Evolutionary conservation across 805 yeast species (phyloP), one percentile per base, ranked within the genome.

Genomic region (Saccharomycopsis sp.): DNA sequence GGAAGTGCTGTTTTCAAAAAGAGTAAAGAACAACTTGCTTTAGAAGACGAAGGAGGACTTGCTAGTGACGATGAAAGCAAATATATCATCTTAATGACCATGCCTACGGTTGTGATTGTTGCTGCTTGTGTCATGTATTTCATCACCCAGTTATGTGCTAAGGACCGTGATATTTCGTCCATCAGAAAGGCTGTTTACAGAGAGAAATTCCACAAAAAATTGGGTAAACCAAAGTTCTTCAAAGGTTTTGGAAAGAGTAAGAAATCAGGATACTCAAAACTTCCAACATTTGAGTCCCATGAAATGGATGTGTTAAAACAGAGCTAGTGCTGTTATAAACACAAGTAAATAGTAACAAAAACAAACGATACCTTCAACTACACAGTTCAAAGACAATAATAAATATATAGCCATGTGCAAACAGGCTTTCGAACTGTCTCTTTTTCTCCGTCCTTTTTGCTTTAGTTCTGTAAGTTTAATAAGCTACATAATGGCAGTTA

Each of bases 51-150:
- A 58, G 54, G 54, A 25, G 79, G 78, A 54, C 67, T 76, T 55
- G 66, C 68, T 7, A 29, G 38, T 29, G 75, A 77, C 60, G 73
- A 71, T 25, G 80, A 82, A 55, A 78, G 79, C 72, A 82, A 86
- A 68, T 82, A 85, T 65, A 77, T 86, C 57, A 83, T 86, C 63
- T 71, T 86, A 72, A 61, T 61, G 64, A 75, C 86, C 8, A 79
- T 87, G 69, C 96, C 96, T 17, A 78, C 87, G 1, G 76, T 78
- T 52, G 91, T 86, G 19, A 70, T 81, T 15, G 60, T 87, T 29
- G 79, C 85, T 9, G 83, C 81, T 9, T 72, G 85, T 47, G 74
- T 77, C 35, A 84, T 87, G 86, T 87, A 86, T 68, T 63, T 83
- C 60, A 86, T 87, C 69, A 75, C 86, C 12, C 75, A 73, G 65